Evolutionary conservation across 495 filamentous ascomycete species (phyloP).

Genomic region (Bacidia rubella): DNA sequence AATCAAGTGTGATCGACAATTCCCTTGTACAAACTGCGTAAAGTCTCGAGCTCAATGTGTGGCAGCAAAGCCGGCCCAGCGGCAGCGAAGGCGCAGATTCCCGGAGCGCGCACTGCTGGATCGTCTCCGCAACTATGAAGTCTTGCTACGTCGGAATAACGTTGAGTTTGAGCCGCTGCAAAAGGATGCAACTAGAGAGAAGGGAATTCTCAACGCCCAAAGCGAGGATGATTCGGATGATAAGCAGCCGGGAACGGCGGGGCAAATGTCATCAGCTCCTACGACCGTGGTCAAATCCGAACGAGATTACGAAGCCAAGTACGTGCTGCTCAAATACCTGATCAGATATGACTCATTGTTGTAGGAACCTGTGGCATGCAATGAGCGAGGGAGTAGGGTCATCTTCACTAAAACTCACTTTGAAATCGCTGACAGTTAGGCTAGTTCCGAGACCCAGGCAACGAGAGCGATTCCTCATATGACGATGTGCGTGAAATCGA

Average conservation of each 20-base stretch:
- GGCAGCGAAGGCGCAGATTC: slow-evolving; percentile 35
- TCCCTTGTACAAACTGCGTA: slow-evolving; percentile 40
- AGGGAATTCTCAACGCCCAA: slow-evolving; percentile 11
- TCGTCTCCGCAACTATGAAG: slow-evolving; percentile 38
- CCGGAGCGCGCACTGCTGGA: slow-evolving; percentile 42
- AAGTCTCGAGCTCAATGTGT: slow-evolving; percentile 32
- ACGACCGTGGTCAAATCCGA: slow-evolving; percentile 22
- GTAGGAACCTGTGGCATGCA: slow-evolving; percentile 35
- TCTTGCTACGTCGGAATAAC: slow-evolving; percentile 35
- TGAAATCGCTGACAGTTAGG: slow-evolving; percentile 11
- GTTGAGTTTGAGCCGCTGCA: slow-evolving; percentile 41
- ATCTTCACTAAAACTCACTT: not conserved
- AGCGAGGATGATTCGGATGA: slow-evolving; percentile 18
- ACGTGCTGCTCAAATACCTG: slow-evolving; percentile 13
- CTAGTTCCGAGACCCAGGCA: slow-evolving; percentile 13
- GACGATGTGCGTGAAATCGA: slow-evolving; percentile 24
- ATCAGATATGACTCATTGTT: slow-evolving; percentile 16
- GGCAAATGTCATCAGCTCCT: slow-evolving; percentile 12
- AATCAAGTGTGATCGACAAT: slow-evolving; percentile 41
- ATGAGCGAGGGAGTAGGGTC: slow-evolving; percentile 33
- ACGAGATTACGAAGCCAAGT: slow-evolving; percentile 30
- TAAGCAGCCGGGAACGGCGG: slow-evolving; percentile 12
- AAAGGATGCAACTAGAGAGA: slow-evolving; percentile 14
- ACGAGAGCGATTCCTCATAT: slow-evolving; percentile 20
- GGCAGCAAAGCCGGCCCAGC: slow-evolving; percentile 28